phyloP scores from a whole-genome alignment of 805 yeast genomes.

The Jamesozyma rosinii region DNA sequence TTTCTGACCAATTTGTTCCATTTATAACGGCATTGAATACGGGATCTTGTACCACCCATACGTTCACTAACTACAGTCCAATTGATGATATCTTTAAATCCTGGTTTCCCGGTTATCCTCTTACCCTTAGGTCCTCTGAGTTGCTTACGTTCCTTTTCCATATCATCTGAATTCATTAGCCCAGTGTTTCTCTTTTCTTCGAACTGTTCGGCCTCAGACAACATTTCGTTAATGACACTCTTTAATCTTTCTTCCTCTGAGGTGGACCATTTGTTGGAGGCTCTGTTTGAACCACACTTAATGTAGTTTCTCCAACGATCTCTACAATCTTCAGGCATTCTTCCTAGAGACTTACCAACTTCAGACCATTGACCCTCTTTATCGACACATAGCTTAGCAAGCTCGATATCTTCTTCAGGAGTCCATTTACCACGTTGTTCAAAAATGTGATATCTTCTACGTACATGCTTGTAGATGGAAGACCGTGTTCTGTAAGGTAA shows the following conservation, averaged over 20 bases:
- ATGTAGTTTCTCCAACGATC: slow-evolving; percentile 95
- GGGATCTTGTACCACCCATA: slow-evolving; percentile 80
- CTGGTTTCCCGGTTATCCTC: slow-evolving; percentile 18
- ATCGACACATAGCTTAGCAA: slow-evolving; percentile 53
- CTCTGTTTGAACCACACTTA: slow-evolving; percentile 76
- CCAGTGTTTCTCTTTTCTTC: slow-evolving; percentile 12
- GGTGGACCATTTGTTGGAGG: slow-evolving; percentile 68
- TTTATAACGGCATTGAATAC: slow-evolving; percentile 92
- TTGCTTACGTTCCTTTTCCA: slow-evolving; percentile 11
- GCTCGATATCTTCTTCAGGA: slow-evolving; percentile 61
- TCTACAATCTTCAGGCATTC: slow-evolving; percentile 98
- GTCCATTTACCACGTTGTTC: slow-evolving; percentile 88
- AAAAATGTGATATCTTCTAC: slow-evolving; percentile 82
- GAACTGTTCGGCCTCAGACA: slow-evolving; percentile 27
- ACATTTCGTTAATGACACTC: slow-evolving; percentile 43
- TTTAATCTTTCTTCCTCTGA: slow-evolving; percentile 61
- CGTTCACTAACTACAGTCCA: slow-evolving; percentile 88
- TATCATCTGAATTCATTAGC: slow-evolving; percentile 11
- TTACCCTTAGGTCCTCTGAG: slow-evolving; percentile 14
- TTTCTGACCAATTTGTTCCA: slow-evolving; percentile 77
- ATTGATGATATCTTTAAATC: slow-evolving; percentile 46
- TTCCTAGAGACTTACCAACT: slow-evolving; percentile 67
- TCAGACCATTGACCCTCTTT: slow-evolving; percentile 82
- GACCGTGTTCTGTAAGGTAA: slow-evolving; percentile 82
- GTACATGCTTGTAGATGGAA: slow-evolving; percentile 83